These are phyloP conservation scores for Dujonia santamariae DNA, from an alignment of 1,139 yeast genomes.

Conservation along the genomic window DNA sequence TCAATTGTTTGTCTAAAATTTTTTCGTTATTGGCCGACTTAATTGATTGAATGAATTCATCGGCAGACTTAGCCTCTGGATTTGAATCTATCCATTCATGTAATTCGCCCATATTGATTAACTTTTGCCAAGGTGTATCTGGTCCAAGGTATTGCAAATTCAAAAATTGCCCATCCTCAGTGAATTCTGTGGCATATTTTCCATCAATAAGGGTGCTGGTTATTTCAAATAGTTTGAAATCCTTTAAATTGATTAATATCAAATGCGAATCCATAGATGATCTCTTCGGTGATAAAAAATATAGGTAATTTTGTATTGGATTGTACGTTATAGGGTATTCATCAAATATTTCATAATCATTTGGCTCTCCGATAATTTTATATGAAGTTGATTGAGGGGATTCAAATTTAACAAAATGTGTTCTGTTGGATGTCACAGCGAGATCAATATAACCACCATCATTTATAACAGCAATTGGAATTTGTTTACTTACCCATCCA, in stretches of 20 bases:
- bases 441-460: constrained; percentile 69
- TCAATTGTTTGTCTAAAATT: constrained; percentile 18
- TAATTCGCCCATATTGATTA: constrained; percentile 44
- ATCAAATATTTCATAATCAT: constrained; percentile 67
- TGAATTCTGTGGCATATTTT: constrained; percentile 37
- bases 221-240: constrained; percentile 13
- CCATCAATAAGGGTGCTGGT: constrained; percentile 27
- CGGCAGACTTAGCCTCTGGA: constrained; percentile 9
- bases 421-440: constrained; percentile 56
- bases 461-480: constrained; percentile 26
- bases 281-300: constrained; percentile 57
- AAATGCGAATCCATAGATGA: constrained; percentile 30
- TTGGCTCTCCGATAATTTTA: constrained; percentile 48
- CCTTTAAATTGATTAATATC: constrained; percentile 22
- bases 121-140: constrained; percentile 57
- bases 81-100: constrained; percentile 16
- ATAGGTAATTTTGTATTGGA: constrained; percentile 48
- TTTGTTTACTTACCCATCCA: constrained; percentile 56
- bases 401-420: constrained; percentile 69
- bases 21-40: constrained; percentile 30
- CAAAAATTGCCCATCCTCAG: constrained; percentile 55
- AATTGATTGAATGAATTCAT: constrained; percentile 22
- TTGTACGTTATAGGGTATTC: constrained; percentile 59
- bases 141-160: constrained; percentile 63
- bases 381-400: constrained; percentile 44